Conservation (phyloP, 1,284 basidiomycete species). For the Athelia sp. region DNA sequence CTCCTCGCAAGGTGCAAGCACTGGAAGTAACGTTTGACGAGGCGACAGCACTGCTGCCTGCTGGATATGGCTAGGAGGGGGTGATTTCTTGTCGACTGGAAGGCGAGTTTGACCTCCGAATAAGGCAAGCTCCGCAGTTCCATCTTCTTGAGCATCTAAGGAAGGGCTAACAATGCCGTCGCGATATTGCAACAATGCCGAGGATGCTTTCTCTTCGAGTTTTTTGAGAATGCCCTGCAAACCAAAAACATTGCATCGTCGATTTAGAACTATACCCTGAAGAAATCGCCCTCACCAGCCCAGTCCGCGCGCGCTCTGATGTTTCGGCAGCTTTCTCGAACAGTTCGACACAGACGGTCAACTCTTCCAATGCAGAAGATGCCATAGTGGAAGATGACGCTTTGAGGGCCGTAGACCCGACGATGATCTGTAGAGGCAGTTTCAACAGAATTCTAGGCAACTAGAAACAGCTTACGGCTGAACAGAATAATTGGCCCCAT, state of each 20-base stretch:
- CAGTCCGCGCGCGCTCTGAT: slow-evolving; percentile 45
- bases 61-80: slow-evolving; percentile 15
- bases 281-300: slow-evolving; percentile 35
- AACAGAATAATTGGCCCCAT: slow-evolving; percentile 52
- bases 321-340: slow-evolving; percentile 44
- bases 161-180: slow-evolving; percentile 27
- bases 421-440: slow-evolving; percentile 40
- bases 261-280: neutral
- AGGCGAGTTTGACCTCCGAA: slow-evolving; percentile 59
- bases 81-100: slow-evolving; percentile 39
- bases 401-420: slow-evolving; percentile 49
- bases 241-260: neutral
- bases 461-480: slow-evolving; percentile 34
- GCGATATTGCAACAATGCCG: slow-evolving; percentile 38
- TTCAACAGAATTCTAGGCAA: slow-evolving; percentile 1
- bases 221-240: slow-evolving; percentile 40
- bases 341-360: slow-evolving; percentile 49
- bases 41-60: too few relatives aligned
- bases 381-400: slow-evolving; percentile 58
- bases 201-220: slow-evolving; percentile 43
- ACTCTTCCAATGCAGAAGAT: slow-evolving; percentile 48
- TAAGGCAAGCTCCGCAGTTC: slow-evolving; percentile 58
- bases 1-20: neutral
- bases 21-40: too few relatives aligned
- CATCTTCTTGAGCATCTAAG: slow-evolving; percentile 35